Percentiles rank a stretch among this genome's conserved stretches.
Conservation (phyloP, 768 basidiomycete species). For the Cubamyces sp. region DNA sequence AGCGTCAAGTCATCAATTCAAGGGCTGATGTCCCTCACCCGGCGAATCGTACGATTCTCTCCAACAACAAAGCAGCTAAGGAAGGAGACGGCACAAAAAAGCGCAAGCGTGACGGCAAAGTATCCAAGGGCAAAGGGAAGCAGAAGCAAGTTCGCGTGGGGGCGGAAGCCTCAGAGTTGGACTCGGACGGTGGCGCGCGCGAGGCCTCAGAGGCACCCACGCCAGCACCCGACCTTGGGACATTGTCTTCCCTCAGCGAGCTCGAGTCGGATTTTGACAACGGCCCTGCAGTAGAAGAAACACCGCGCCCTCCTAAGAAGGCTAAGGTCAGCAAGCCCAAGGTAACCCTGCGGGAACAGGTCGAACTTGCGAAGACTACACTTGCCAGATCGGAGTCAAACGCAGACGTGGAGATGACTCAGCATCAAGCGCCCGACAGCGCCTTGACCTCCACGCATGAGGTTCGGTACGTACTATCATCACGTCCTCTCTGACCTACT, state of each 20-base stretch:
- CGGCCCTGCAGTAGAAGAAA: neutral
- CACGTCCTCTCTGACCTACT: too few relatives aligned
- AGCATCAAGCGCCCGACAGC: neutral
- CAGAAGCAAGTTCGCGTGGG: neutral
- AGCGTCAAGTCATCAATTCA: neutral
- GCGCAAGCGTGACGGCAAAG: neutral
- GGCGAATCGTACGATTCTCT: neutral
- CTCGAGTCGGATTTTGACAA: neutral
- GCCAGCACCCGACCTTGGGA: too few relatives aligned
- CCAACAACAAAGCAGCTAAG: neutral
- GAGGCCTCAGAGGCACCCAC: too few relatives aligned
- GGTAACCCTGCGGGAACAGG: neutral
- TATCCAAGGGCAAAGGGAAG: neutral
- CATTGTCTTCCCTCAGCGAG: neutral
- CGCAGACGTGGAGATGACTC: neutral
- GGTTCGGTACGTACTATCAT: neutral
- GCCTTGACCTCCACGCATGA: neutral
- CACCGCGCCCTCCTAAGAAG: neutral
- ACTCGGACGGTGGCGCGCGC: neutral
- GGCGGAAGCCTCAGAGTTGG: neutral
- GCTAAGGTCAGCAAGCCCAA: neutral
- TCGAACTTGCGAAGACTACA: neutral
- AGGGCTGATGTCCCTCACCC: neutral
- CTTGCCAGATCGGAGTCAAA: neutral
- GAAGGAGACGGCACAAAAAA: neutral